Base-by-base conservation (phyloP, 176 grass and related monocot genomes). In the Oryza meridionalis region DNA sequence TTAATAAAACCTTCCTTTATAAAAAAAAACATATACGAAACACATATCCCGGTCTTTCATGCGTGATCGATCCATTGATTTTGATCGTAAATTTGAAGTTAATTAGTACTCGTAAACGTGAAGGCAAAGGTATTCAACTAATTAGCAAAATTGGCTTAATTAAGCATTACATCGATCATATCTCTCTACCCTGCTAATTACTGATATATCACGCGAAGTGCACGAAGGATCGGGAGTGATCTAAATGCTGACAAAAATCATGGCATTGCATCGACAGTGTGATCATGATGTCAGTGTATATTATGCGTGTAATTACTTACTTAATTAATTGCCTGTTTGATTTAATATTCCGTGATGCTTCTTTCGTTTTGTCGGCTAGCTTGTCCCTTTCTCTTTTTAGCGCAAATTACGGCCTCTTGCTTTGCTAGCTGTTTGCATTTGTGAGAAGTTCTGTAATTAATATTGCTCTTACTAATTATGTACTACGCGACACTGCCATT, bases 291-390 rank as follows among this genome's bases (percentile, higher is more conserved):
- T 58, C 88, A 86, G 45, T 47, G 58, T 25, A 27, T 2, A 61
- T 22, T 22, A 6, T 61, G 58, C 6, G 19, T 4, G 11, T 49
- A 15, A 69, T 25, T 74, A 45, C 76, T 58, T 77, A 51, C 6
- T 35, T 35, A 35, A 67, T 73, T 75, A 69, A 21, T 22, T 59
- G 10, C 50, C 13, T 81, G 66, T 26, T 67, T 51, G 26, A 38
- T 82, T 82, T 43, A 83, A 43, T 81, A 45, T 67, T 32, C 38
- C 55, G 58, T 24, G 72, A 82, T 69, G 84, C 62, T 90, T 73
- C 88, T 86, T 90, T 90, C 88, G 38, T 83, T 75, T 79, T 86
- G 88, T 90, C 84, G 88, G 84, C 49, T 77, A 67, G 26, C 67
- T 58, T 79, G 84, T 69, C 83, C 27, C 77, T 79, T 73, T 63